Evolutionary conservation across 2,329 filamentous ascomycete species (phyloP).

Genomic region (Colletotrichum theobromicola): DNA sequence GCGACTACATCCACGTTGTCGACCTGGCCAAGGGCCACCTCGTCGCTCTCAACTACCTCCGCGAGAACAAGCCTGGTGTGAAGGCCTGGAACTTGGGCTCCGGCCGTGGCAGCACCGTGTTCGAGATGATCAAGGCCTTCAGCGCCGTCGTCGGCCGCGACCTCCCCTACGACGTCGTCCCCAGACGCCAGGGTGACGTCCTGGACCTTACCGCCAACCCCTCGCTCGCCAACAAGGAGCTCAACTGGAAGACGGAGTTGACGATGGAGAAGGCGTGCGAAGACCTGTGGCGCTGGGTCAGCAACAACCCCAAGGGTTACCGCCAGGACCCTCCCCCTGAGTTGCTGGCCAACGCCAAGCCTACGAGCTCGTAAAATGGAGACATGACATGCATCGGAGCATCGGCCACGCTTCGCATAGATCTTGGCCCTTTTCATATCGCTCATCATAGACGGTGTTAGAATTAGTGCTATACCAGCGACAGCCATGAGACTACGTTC

Average conservation of each 20-base stretch:
- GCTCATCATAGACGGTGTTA: conserved; percentile 4
- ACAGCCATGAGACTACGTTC: conserved; percentile 10
- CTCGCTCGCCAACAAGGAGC: conserved; percentile 82
- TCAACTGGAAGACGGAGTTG: conserved; percentile 89
- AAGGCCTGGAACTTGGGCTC: conserved; percentile 97
- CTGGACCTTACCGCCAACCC: conserved; percentile 95
- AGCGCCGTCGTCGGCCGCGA: conserved; percentile 83
- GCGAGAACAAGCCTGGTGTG: conserved; percentile 83
- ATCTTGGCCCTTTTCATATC: not conserved
- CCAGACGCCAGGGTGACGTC: conserved; percentile 85
- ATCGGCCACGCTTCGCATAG: not conserved
- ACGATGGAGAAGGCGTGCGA: conserved; percentile 92
- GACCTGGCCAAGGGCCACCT: conserved; percentile 88
- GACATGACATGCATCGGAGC: not conserved
- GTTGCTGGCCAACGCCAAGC: conserved; percentile 71
- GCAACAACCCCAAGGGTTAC: conserved; percentile 96
- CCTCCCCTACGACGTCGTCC: conserved; percentile 85
- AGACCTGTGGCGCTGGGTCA: conserved; percentile 96
- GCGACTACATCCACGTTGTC: conserved; percentile 97
- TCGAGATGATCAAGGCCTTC: conserved; percentile 97
- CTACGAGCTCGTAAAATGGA: conserved; percentile 2
- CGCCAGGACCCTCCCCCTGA: conserved; percentile 86
- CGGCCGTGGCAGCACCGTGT: conserved; percentile 92
- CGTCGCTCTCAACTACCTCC: conserved; percentile 88
- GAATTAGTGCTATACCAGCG: conserved; percentile 15